phyloP scores from a whole-genome alignment of 1,284 basidiomycete species.

The Thecaphora frezii region DNA sequence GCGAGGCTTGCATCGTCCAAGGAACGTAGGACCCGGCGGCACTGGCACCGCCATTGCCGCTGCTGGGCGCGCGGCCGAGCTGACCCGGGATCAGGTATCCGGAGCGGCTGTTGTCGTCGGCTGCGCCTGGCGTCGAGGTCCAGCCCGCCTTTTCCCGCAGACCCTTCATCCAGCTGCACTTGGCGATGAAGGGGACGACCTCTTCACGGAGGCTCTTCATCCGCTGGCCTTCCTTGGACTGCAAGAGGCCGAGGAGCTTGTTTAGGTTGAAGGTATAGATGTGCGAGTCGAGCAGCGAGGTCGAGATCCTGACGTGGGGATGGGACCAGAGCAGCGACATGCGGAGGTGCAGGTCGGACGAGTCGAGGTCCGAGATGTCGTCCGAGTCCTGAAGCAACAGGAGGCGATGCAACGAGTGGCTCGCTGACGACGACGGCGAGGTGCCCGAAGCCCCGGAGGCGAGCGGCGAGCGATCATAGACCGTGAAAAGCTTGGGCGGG shows the following conservation, averaged over 20 bases:
- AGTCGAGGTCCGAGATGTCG: conserved; percentile 39
- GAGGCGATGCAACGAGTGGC: conserved; percentile 30
- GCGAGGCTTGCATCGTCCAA: conserved; percentile 10
- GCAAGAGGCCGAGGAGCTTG: conserved; percentile 40
- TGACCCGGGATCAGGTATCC: not conserved
- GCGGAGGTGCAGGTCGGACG: conserved; percentile 47
- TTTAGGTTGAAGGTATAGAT: conserved; percentile 50
- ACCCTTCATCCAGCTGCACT: conserved; percentile 51
- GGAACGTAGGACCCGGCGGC: not conserved
- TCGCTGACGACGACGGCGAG: conserved; percentile 7
- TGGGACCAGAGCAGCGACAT: conserved; percentile 46
- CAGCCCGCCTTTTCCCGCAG: conserved; percentile 51
- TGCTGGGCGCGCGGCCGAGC: too few relatives aligned
- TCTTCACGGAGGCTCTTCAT: conserved; percentile 53
- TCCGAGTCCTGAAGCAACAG: conserved; percentile 48
- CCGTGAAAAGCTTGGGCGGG: conserved; percentile 47
- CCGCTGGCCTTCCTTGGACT: conserved; percentile 29
- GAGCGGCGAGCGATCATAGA: conserved; percentile 27
- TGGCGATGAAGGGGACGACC: conserved; percentile 52
- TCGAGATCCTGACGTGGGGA: conserved; percentile 45
- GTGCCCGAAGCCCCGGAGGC: conserved; percentile 8
- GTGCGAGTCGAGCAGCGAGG: conserved; percentile 49
- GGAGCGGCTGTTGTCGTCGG: not conserved
- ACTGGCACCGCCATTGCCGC: too few relatives aligned
- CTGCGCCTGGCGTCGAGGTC: conserved; percentile 3